phyloP scores from a whole-genome alignment of 345 rosid genomes.

The Sonneratia alba region DNA sequence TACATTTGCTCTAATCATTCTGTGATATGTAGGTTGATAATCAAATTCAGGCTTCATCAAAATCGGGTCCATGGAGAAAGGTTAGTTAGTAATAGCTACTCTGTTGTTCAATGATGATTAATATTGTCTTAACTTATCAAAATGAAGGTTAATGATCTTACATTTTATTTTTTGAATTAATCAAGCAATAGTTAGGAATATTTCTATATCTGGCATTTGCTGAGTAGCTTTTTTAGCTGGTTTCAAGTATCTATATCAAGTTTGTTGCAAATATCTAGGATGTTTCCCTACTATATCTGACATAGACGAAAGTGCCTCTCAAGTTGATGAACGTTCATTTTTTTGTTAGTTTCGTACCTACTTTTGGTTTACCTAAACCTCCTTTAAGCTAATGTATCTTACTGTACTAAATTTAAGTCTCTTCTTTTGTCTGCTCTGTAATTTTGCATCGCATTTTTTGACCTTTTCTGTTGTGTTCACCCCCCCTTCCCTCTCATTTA shows the following conservation, averaged over 20 bases:
- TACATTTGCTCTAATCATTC: slow-evolving; percentile 10
- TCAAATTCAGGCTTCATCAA: slow-evolving; percentile 40
- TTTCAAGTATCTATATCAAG: not conserved
- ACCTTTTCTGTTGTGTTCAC: not conserved
- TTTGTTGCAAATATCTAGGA: not conserved
- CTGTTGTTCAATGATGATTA: not conserved
- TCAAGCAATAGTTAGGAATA: not conserved
- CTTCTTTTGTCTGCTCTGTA: not conserved
- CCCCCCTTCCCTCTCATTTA: not conserved
- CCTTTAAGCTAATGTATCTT: not conserved
- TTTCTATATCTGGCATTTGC: not conserved
- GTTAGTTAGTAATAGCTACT: slow-evolving; percentile 19
- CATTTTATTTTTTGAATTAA: not conserved
- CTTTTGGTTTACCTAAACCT: not conserved
- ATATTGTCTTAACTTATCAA: too few species aligned
- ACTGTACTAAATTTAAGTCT: not conserved
- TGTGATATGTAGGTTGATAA: slow-evolving; percentile 49
- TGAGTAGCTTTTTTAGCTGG: not conserved
- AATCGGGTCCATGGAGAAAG: slow-evolving; percentile 89
- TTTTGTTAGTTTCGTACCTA: not conserved
- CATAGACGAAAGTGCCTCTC: not conserved
- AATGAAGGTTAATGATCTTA: not conserved
- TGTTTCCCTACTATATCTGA: not conserved
- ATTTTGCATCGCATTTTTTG: too few species aligned
- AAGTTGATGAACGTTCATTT: not conserved